Evolutionary conservation across 129 eudicot species (phyloP).

Genomic region (Chrysanthemum makinoi): DNA sequence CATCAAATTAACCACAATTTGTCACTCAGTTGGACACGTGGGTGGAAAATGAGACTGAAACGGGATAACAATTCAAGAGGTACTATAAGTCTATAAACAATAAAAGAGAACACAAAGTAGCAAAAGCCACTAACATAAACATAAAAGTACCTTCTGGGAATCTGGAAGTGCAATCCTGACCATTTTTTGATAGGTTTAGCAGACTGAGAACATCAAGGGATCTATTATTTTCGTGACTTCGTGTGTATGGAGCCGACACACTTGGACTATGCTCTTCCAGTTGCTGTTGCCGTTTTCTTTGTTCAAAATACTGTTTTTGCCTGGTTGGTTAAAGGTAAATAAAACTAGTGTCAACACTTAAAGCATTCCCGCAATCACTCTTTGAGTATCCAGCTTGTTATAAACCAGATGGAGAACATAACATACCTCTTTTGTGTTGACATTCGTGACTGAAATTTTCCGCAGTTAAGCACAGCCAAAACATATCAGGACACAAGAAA

Average conservation of each 20-base stretch:
- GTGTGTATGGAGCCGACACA: slow-evolving; percentile 33
- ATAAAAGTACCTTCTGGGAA: slow-evolving; percentile 43
- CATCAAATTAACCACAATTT: slow-evolving; percentile 13
- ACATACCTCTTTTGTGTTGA: slow-evolving; percentile 79
- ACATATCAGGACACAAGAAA: slow-evolving; percentile 24
- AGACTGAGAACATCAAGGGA: slow-evolving; percentile 83
- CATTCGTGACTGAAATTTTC: slow-evolving; percentile 63
- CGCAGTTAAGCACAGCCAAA: slow-evolving; percentile 30
- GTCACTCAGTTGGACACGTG: slow-evolving; percentile 17
- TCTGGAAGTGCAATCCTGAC: slow-evolving; percentile 42
- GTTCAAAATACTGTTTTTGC: slow-evolving; percentile 95
- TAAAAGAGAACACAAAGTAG: slow-evolving; percentile 17
- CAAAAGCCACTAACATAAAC: slow-evolving; percentile 15
- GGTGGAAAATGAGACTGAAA: slow-evolving; percentile 11
- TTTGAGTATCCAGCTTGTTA: slow-evolving; percentile 14
- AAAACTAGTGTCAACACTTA: slow-evolving; percentile 1
- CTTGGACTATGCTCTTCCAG: slow-evolving; percentile 38
- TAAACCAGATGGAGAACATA: slow-evolving; percentile 23
- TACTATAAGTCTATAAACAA: not conserved
- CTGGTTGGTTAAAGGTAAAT: slow-evolving; percentile 40
- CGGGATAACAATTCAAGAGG: slow-evolving; percentile 8
- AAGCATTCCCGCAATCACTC: not conserved
- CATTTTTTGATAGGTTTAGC: slow-evolving; percentile 49
- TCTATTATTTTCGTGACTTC: slow-evolving; percentile 41
- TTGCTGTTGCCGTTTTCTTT: slow-evolving; percentile 71